Base-by-base conservation (phyloP, 805 yeast genomes). In the Wickerhamiella cacticola region DNA sequence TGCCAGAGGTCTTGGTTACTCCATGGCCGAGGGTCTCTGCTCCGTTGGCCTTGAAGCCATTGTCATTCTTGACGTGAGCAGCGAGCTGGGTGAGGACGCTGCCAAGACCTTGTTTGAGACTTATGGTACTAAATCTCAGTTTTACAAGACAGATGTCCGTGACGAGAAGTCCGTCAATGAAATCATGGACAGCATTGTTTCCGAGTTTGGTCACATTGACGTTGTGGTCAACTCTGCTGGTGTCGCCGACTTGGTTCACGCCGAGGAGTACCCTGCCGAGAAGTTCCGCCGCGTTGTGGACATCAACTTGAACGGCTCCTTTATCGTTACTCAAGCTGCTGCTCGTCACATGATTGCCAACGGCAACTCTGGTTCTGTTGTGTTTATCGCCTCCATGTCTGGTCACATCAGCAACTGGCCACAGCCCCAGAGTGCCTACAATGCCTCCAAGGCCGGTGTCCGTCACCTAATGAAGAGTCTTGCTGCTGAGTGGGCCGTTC, bases 401-500 rank as follows among this genome's bases (percentile, higher is more conserved):
- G 84, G 80, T 34, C 71, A 78, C 52, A 78, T 78, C 53, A 83
- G 77, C 58, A 78, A 78, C 68, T 79, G 78, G 71, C 83, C 84
- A 36, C 82, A 78, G 65, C 82, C 82, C 10, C 83, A 78, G 64
- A 65, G 72, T 52, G 79, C 80, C 62, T 79, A 78, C 70, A 79
- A 79, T 66, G 80, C 80, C 68, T 74, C 82, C 57, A 78, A 79
- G 70, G 83, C 84, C 26, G 84, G 78, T 51, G 84, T 79, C 33
- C 72, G 74, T 53, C 84, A 79, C 64, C 70, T 79, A 64, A 76
- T 71, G 58, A 69, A 75, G 63, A 75, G 82, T n/a, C 71, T 78
- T 55, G 82, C 83, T 26, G 78, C 80, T 51, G 84, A 78, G 64
- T 78, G 84, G 84, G 83, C 84, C 46, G 75, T 74, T 51, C 73